phyloP scores from a whole-genome alignment of 352 stramenopile genomes.

The Phytophthora foliorum region DNA sequence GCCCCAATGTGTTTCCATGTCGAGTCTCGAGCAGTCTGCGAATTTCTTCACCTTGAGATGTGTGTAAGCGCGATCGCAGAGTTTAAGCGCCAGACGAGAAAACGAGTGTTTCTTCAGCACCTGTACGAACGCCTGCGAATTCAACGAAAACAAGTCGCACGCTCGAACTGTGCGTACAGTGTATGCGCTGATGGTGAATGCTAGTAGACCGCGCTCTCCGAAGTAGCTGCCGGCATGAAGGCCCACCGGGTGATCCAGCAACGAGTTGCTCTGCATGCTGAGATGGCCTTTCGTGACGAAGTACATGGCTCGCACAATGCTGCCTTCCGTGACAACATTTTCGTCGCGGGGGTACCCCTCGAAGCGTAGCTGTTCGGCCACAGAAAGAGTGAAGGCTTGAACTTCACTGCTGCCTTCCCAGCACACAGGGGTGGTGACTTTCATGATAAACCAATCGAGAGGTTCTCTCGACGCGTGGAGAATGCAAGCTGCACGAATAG shows the following conservation, averaged over 20 bases:
- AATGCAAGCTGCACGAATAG: constrained; percentile 61
- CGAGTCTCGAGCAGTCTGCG: constrained; percentile 8
- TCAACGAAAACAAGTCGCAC: constrained; percentile 36
- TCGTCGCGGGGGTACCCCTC: constrained; percentile 65
- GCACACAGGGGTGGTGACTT: constrained; percentile 43
- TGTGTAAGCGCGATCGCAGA: constrained; percentile 16
- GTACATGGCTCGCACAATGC: constrained; percentile 63
- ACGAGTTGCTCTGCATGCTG: constrained; percentile 33
- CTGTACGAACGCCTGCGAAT: constrained; percentile 42
- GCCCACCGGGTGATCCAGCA: constrained; percentile 15
- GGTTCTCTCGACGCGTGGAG: constrained; percentile 44
- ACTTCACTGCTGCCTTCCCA: constrained; percentile 39
- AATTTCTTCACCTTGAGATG: constrained; percentile 8
- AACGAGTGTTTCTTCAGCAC: constrained; percentile 36
- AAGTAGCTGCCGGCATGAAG: constrained; percentile 55
- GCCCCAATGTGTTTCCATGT: constrained; percentile 37
- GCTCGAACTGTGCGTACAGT: constrained; percentile 36
- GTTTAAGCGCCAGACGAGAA: constrained; percentile 17
- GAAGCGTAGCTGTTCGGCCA: constrained; percentile 54
- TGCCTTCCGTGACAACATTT: constrained; percentile 60
- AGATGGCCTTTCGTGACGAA: constrained; percentile 68
- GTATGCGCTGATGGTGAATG: constrained; percentile 44
- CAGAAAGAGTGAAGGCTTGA: constrained; percentile 26
- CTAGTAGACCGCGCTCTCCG: constrained; percentile 57
- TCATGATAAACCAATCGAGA: constrained; percentile 45